phyloP scores from a whole-genome alignment of 2,329 filamentous ascomycete species.

The Teratosphaeria epicoccoides region DNA sequence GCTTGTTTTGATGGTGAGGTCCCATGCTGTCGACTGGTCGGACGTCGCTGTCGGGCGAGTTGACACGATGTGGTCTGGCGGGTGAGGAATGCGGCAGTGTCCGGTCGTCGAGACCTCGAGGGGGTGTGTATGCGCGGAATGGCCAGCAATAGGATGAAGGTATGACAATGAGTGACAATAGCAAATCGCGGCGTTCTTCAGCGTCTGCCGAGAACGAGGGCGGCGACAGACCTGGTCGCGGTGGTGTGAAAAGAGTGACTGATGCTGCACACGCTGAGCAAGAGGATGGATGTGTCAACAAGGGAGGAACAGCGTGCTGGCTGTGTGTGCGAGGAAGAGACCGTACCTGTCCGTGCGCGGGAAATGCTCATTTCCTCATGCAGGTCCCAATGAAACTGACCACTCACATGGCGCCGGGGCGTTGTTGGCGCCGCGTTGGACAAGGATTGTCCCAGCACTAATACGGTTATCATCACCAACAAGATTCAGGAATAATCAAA shows the following conservation, averaged over 20 bases:
- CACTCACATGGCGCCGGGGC: no score
- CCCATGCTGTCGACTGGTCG: constrained; percentile 15
- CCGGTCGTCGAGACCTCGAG: constrained; percentile 3
- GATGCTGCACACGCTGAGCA: no score
- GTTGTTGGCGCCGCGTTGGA: no score
- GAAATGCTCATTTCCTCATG: no score
- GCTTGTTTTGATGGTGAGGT: constrained; percentile 20
- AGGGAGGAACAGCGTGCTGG: not conserved
- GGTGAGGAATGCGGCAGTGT: constrained; percentile 7
- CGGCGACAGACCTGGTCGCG: not conserved
- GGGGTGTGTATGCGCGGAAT: constrained; percentile 7
- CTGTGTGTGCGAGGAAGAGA: no score
- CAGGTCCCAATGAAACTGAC: no score
- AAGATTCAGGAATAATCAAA: no score
- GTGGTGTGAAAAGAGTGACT: not conserved
- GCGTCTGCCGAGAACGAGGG: not conserved
- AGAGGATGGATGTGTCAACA: no score
- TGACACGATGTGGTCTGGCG: constrained; percentile 1
- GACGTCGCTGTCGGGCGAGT: constrained; percentile 2
- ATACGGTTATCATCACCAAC: no score
- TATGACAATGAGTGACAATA: not conserved
- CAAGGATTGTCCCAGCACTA: no score
- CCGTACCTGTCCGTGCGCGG: no score
- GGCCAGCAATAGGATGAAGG: constrained; percentile 2
- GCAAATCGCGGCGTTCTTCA: not conserved